Conservation (phyloP, 2,329 filamentous ascomycete species). For the Colletotrichum sp. region DNA sequence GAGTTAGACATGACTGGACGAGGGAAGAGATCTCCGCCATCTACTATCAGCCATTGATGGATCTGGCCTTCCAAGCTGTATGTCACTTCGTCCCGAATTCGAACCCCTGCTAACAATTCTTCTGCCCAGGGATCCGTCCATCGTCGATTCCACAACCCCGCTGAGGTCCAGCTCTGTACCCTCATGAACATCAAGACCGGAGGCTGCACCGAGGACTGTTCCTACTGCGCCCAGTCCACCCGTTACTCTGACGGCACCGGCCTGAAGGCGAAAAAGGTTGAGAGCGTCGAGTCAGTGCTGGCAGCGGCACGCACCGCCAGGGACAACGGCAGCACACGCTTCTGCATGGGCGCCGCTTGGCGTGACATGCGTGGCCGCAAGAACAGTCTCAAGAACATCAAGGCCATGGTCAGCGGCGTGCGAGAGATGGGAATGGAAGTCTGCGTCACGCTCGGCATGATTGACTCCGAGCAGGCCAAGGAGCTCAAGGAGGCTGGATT, state of each 20-base stretch:
- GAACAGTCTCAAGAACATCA: constrained; percentile 82
- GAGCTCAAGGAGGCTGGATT: constrained; percentile 84
- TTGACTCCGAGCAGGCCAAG: constrained; percentile 79
- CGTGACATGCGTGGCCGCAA: constrained; percentile 92
- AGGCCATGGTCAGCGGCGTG: constrained; percentile 84
- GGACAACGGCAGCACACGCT: constrained; percentile 84
- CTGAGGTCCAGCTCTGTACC: constrained; percentile 89
- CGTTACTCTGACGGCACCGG: constrained; percentile 79
- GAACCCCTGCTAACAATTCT: background rate
- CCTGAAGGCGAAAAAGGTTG: constrained; percentile 80
- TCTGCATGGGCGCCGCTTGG: constrained; percentile 97
- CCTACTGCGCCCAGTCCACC: constrained; percentile 89
- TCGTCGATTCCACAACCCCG: constrained; percentile 83
- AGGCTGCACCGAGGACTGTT: constrained; percentile 90
- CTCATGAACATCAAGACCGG: constrained; percentile 97
- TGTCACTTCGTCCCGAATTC: constrained; percentile 29
- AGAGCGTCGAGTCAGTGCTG: constrained; percentile 81
- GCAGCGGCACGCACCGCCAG: constrained; percentile 78
- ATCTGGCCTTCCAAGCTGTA: constrained; percentile 78
- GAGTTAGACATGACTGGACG: constrained; percentile 77
- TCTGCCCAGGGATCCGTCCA: constrained; percentile 73
- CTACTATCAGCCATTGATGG: constrained; percentile 82
- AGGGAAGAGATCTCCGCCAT: constrained; percentile 81
- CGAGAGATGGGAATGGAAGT: constrained; percentile 85
- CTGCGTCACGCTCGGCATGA: constrained; percentile 95